Percentiles rank a stretch among this genome's conserved stretches.
Evolutionary conservation across 2,329 filamentous ascomycete genomes (phyloP).

Genomic region (Dothideomycetes sp.): DNA sequence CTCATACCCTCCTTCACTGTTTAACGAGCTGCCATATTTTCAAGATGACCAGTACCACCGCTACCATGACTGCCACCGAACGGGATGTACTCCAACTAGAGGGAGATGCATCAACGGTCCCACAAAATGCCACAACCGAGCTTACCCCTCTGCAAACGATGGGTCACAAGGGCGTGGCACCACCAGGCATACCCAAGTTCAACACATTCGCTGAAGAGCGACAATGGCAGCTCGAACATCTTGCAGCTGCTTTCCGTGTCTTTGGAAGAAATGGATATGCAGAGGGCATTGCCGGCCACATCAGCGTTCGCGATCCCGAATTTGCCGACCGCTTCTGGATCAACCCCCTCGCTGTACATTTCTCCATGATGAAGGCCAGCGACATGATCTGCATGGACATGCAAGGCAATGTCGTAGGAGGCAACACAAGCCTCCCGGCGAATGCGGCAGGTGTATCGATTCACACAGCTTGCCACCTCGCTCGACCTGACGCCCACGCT

Average conservation of each 20-base stretch:
- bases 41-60: no score
- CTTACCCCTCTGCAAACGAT: slow-evolving; percentile 13
- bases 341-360: slow-evolving; percentile 5
- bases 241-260: slow-evolving; percentile 31
- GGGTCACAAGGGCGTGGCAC: slow-evolving; percentile 23
- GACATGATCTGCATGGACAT: slow-evolving; percentile 10
- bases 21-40: no score
- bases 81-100: neutral
- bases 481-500: slow-evolving; percentile 13
- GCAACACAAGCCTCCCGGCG: slow-evolving; percentile 26
- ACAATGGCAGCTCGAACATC: slow-evolving; percentile 45
- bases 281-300: slow-evolving; percentile 34
- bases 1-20: no score
- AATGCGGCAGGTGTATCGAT: slow-evolving; percentile 16
- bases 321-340: slow-evolving; percentile 27
- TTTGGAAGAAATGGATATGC: slow-evolving; percentile 28
- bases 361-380: slow-evolving; percentile 17
- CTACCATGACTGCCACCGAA: no score
- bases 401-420: slow-evolving; percentile 7
- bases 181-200: slow-evolving; percentile 42
- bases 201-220: slow-evolving; percentile 41
- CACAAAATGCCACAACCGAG: neutral
- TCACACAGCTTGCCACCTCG: slow-evolving; percentile 11
- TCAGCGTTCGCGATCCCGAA: slow-evolving; percentile 30
- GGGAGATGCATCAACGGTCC: neutral